These are phyloP conservation scores for Suillus cothurnatus DNA, from an alignment of 768 basidiomycete species.

Conservation along the genomic window DNA sequence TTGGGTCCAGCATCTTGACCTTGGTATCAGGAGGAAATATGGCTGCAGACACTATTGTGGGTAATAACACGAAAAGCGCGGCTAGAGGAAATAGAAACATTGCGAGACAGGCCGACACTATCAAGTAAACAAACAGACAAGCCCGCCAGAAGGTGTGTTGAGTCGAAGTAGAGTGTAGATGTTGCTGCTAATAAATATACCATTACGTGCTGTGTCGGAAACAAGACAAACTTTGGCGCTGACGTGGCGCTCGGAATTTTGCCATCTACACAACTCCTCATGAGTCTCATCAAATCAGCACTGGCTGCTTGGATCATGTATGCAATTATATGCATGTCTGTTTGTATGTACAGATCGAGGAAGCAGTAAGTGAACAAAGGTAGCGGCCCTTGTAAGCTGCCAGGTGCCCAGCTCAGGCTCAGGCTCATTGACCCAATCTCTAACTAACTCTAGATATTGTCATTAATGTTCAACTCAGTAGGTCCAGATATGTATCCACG, in stretches of 20 bases:
- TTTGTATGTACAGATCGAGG: neutral
- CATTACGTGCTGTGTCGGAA: neutral
- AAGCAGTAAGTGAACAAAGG: neutral
- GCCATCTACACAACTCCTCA: too few species aligned
- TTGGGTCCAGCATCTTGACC: slow-evolving; percentile 76
- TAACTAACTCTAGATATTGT: neutral
- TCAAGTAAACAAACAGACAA: neutral
- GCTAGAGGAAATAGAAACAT: slow-evolving; percentile 28
- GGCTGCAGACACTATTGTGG: slow-evolving; percentile 44
- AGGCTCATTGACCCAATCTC: too few species aligned
- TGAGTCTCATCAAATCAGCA: too few species aligned
- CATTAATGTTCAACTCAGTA: neutral
- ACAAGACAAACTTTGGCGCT: neutral
- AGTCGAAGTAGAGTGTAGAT: neutral
- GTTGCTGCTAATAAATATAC: neutral
- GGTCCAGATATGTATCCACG: neutral
- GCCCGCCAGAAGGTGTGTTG: neutral
- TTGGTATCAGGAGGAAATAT: slow-evolving; percentile 52
- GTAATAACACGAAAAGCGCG: slow-evolving; percentile 27
- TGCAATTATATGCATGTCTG: too few species aligned
- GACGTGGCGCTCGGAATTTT: neutral
- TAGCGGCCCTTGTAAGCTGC: too few species aligned
- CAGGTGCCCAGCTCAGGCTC: too few species aligned
- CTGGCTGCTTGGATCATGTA: neutral
- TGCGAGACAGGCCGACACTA: neutral